Evolutionary conservation across 2,329 filamentous ascomycete genomes (phyloP).

Genomic region (Akanthomyces muscarius): DNA sequence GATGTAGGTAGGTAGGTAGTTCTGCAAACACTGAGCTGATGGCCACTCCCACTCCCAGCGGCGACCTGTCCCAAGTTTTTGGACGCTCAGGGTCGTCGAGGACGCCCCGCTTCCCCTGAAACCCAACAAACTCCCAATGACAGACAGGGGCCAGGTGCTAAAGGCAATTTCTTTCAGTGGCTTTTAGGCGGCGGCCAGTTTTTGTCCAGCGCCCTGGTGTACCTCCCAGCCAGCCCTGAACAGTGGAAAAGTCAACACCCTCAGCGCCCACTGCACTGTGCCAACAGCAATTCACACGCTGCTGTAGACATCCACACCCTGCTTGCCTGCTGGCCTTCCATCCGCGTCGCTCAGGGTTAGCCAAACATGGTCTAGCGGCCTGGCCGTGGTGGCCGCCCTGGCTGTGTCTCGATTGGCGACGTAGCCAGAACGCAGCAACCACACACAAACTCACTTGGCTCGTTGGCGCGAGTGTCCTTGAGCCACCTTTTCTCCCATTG

Average conservation of each 20-base stretch:
- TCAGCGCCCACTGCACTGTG: too few species aligned
- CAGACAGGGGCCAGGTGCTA: not conserved
- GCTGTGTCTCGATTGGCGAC: slow-evolving; percentile 16
- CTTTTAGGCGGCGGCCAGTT: too few species aligned
- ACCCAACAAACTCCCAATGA: not conserved
- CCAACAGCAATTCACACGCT: not conserved
- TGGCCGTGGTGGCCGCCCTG: not conserved
- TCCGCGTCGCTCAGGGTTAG: not conserved
- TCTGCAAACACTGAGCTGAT: too few species aligned
- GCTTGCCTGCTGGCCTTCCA: not conserved
- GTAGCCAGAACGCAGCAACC: slow-evolving; percentile 15
- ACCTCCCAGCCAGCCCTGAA: too few species aligned
- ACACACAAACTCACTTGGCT: slow-evolving; percentile 10
- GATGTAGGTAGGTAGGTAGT: too few species aligned
- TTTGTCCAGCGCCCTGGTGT: too few species aligned
- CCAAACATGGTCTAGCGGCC: not conserved
- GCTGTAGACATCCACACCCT: too few species aligned
- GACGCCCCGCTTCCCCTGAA: slow-evolving; percentile 14
- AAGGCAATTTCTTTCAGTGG: too few species aligned
- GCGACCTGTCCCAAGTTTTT: too few species aligned
- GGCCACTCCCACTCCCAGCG: too few species aligned
- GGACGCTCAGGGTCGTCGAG: not conserved
- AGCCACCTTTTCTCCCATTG: slow-evolving; percentile 12
- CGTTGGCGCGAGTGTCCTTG: slow-evolving; percentile 6
- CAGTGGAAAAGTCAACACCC: too few species aligned